These are phyloP conservation scores for Cordia subcordata DNA, from an alignment of 257 asterid species.

Conservation along the genomic window DNA sequence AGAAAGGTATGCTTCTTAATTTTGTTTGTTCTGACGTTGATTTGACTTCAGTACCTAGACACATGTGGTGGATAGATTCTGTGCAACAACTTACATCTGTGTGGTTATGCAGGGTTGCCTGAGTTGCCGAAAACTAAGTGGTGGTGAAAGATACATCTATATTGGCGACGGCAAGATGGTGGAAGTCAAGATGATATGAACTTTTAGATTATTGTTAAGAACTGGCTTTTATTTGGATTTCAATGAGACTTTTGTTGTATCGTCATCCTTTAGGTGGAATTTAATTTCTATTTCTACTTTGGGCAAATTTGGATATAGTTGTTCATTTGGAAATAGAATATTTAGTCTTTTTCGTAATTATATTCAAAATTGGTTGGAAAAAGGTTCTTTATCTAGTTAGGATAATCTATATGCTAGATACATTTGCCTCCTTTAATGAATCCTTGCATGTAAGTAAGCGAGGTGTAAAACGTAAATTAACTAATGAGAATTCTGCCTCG, in stretches of 20 bases:
- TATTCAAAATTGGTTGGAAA: neutral
- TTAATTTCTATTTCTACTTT: neutral
- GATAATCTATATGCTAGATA: no score
- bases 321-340: neutral
- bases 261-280: neutral
- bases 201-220: no score
- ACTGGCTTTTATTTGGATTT: neutral
- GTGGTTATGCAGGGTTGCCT: neutral
- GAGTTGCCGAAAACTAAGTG: neutral
- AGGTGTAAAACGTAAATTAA: no score
- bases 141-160: neutral
- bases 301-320: neutral
- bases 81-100: no score
- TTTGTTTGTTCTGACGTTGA: neutral
- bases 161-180: neutral
- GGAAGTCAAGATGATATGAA: neutral
- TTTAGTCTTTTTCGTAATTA: neutral
- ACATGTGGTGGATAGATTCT: neutral
- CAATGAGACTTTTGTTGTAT: neutral
- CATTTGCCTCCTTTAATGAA: no score
- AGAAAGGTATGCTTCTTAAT: neutral
- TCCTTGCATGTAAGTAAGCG: no score
- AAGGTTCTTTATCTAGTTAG: no score
- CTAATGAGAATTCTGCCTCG: neutral
- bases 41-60: neutral